These are phyloP conservation scores for Pogostemon cablin DNA, from an alignment of 257 asterid species.

Conservation along the genomic window DNA sequence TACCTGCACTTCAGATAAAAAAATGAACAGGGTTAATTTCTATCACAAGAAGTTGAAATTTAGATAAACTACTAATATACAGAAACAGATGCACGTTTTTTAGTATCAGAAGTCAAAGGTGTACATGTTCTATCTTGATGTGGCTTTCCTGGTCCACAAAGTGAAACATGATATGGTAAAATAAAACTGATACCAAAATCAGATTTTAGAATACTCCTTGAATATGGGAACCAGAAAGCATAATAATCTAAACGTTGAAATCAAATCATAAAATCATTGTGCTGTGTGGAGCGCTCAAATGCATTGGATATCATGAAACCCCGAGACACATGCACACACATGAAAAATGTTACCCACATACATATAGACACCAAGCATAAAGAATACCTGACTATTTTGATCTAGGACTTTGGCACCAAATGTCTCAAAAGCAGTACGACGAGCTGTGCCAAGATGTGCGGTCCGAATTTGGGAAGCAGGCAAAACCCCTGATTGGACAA, in stretches of 20 bases:
- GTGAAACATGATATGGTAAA: neutral
- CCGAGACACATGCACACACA: too few relatives aligned
- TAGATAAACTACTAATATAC: neutral
- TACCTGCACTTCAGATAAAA: conserved; percentile 59
- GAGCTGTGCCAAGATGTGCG: conserved; percentile 65
- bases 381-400: conserved; percentile 61
- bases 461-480: conserved; percentile 78
- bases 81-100: neutral
- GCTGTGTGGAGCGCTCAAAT: neutral
- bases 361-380: neutral
- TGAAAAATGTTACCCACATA: neutral
- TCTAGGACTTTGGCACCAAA: conserved; percentile 73
- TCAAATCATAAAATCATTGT: neutral
- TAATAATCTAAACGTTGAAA: neutral
- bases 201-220: neutral
- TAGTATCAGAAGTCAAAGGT: neutral
- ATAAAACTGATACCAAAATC: conserved; percentile 1
- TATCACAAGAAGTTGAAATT: conserved; percentile 16
- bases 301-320: neutral
- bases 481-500: conserved; percentile 69
- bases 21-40: conserved; percentile 4
- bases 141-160: neutral
- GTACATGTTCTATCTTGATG: neutral
- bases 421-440: conserved; percentile 76
- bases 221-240: neutral